Evolutionary conservation across 2,329 filamentous ascomycete species (phyloP), one percentile per base, ranked within the genome.

Genomic region (Colletotrichum sp.): DNA sequence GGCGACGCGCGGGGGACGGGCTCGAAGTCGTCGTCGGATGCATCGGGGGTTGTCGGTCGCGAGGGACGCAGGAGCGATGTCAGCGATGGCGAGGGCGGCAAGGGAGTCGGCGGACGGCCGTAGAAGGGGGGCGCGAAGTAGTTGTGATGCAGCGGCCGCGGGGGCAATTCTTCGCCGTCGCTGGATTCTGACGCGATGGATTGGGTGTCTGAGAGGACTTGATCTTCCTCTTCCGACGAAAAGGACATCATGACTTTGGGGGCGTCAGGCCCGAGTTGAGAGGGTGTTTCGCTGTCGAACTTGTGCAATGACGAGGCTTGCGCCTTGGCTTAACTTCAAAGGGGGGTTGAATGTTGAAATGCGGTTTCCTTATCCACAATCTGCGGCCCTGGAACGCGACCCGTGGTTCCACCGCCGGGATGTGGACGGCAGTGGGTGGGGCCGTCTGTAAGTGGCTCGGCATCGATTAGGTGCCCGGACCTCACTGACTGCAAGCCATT

Each of bases 11-110:
- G 94, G 8, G 96, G 95, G 22, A 98, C 92, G 3, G 91, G 93
- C 80, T 93, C 89, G 49, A 94, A 91, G 80, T 99, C 96, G 79
- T 96, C 94, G 85, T 98, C 96, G 1, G 95, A 98, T 52, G 93
- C 95, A 82, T 98, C 96, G 16, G 97, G 96, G 0, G 96, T 99
- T 3, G 95, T 98, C 1, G 96, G 96, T n/a, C 96, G 91, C 30
- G 95, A 98, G 5, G 95, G 95, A 2, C 96, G 94, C 9, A 99
- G 91, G 25, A 99, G 92, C 15, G 96, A 98, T 0, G 96, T 99
- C 79, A 99, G 87, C 2, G 95, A 98, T 0, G 97, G 97, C 1
- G 96, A 98, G 0, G 96, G 96, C 0, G 97, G 97, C 0, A 99
- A 89, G 5, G 97, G 96, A 3, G 96, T 98, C 0, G 97, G 97